Conservation (phyloP, 257 asterid genomes). For the Plantago major region DNA sequence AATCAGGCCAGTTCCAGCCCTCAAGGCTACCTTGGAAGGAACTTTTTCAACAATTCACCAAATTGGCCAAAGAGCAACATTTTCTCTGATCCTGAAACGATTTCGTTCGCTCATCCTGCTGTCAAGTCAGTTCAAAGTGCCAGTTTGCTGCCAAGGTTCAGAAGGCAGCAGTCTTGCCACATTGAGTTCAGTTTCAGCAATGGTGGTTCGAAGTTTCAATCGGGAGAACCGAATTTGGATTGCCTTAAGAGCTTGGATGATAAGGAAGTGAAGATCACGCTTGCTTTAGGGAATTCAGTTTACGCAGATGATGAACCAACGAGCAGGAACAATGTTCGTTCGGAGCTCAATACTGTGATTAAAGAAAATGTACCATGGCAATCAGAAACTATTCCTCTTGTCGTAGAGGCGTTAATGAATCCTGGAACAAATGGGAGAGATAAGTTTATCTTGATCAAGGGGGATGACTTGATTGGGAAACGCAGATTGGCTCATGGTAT, state of each 20-base stretch:
- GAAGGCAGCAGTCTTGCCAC: conserved; percentile 74
- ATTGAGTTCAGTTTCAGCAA: conserved; percentile 62
- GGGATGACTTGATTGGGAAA: conserved; percentile 57
- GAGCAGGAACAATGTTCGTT: conserved; percentile 2
- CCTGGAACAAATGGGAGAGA: conserved; percentile 20
- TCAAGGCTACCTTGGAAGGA: conserved; percentile 40
- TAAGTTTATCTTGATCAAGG: conserved; percentile 53
- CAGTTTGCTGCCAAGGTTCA: conserved; percentile 54
- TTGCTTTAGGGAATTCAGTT: conserved; percentile 61
- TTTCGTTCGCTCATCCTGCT: conserved; percentile 39
- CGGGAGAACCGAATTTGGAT: conserved; percentile 44
- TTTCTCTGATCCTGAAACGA: conserved; percentile 38
- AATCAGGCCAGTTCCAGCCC: conserved; percentile 27
- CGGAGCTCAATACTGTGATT: conserved; percentile 22
- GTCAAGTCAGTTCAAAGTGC: conserved; percentile 32
- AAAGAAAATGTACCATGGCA: conserved; percentile 81
- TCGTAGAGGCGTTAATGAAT: conserved; percentile 38
- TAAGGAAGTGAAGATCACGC: conserved; percentile 55
- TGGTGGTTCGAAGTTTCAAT: conserved; percentile 25
- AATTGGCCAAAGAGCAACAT: conserved; percentile 39
- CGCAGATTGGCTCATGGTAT: conserved; percentile 50
- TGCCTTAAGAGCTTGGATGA: conserved; percentile 52
- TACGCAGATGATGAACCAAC: conserved; percentile 22
- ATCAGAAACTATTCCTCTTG: conserved; percentile 33
- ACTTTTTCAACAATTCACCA: conserved; percentile 25